Conservation (phyloP, 164 flowering plant genomes). For the Echeveria elegans region DNA sequence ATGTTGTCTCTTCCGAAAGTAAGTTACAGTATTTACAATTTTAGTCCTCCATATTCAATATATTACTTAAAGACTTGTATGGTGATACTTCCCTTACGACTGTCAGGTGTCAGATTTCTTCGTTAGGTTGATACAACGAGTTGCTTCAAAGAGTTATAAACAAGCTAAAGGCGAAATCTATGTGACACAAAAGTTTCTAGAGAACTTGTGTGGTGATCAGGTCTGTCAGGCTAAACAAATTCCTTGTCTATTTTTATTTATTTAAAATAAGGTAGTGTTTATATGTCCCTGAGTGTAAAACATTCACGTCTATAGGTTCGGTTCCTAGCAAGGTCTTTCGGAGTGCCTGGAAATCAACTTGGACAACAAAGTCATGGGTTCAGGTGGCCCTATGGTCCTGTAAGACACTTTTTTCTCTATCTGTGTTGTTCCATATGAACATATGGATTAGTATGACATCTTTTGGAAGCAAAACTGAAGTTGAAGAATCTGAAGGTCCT, state of each 20-base stretch:
- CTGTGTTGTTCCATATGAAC: too few relatives aligned
- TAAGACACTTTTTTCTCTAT: slow-evolving; percentile 28
- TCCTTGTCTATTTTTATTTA: too few relatives aligned
- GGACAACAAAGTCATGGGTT: slow-evolving; percentile 98
- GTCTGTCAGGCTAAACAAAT: slow-evolving; percentile 29
- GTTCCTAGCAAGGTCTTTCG: slow-evolving; percentile 91
- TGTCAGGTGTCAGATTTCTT: slow-evolving; percentile 85
- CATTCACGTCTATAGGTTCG: slow-evolving; percentile 73
- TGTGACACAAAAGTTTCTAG: slow-evolving; percentile 81
- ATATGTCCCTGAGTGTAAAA: too few relatives aligned
- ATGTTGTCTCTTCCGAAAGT: slow-evolving; percentile 84
- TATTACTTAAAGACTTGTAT: not conserved
- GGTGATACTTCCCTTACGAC: not conserved
- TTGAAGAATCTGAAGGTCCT: too few relatives aligned
- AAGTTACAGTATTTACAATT: slow-evolving; percentile 12
- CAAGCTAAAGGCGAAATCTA: slow-evolving; percentile 81
- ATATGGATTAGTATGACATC: too few relatives aligned
- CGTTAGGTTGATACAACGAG: slow-evolving; percentile 77
- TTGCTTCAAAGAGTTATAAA: slow-evolving; percentile 93
- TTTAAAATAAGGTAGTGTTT: too few relatives aligned
- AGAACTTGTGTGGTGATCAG: slow-evolving; percentile 96
- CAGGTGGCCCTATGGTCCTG: slow-evolving; percentile 99
- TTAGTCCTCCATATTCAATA: not conserved
- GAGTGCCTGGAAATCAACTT: slow-evolving; percentile 96
- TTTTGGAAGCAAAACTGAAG: too few relatives aligned